Evolutionary conservation across 805 yeast genomes (phyloP), one percentile per base, ranked within the genome.

Genomic region (Pichia occidentalis): DNA sequence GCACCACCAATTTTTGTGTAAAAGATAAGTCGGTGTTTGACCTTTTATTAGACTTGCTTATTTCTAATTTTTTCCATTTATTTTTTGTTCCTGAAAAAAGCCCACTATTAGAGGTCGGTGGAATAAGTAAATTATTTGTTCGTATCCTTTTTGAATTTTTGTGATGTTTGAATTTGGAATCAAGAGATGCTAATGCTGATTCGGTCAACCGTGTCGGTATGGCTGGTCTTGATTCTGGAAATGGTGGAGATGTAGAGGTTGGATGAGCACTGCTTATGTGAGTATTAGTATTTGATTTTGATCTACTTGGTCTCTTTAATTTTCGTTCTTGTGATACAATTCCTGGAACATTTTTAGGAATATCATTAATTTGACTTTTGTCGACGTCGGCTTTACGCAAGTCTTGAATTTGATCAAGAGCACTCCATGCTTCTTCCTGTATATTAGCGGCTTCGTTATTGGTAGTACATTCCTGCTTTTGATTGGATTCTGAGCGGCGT

Each of bases 1-100:
- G 92, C 12, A 84, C 69, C 24, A 61, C 57, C 14, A 61, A 52
- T 49, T 84, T 83, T 44, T 75, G 76, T 12, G 65, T 68, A 28
- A 55, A 48, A 17, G 37, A 32, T n/a, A 51, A 5, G 53, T 34
- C n/a, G 49, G n/a, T n/a, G n/a, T n/a, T n/a, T n/a, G n/a, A n/a
- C n/a, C n/a, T n/a, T n/a, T n/a, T n/a, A n/a, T n/a, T n/a, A n/a
- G n/a, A n/a, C n/a, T n/a, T n/a, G n/a, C n/a, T n/a, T n/a, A n/a
- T n/a, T n/a, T n/a, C n/a, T n/a, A n/a, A n/a, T n/a, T n/a, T n/a
- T n/a, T n/a, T n/a, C n/a, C n/a, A n/a, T 3, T 29, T 17, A 9
- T n/a, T 8, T 3, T 5, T 28, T 28, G 30, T 12, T 16, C 20
- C n/a, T 12, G 33, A 24, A 22, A 29, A 30, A 19, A 24, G 19